A percentile compares a stretch with the other conserved stretches of the same genome.
These are phyloP conservation scores for Fraxinus ornus DNA, from an alignment of 305 asterid genomes.

Conservation along the genomic window DNA sequence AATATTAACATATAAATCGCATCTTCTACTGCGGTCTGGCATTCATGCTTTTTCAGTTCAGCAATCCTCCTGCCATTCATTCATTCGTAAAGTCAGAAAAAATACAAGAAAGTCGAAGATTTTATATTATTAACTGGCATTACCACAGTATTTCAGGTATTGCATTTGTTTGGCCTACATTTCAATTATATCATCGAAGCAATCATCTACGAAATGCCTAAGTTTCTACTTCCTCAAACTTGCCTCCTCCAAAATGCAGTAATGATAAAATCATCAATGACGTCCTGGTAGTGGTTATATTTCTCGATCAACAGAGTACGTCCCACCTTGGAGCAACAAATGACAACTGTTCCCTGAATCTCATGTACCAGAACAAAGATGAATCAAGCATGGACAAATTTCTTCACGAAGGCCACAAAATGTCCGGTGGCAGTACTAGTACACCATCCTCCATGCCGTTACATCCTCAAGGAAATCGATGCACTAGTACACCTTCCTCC, in stretches of 20 bases:
- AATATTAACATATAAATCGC: constrained; percentile 54
- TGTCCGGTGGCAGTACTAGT: constrained; percentile 47
- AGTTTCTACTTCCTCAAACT: constrained; percentile 20
- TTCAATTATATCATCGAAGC: constrained; percentile 32
- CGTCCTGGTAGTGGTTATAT: neutral
- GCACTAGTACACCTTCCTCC: constrained; percentile 49
- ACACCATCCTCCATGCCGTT: constrained; percentile 41
- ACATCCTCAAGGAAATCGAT: constrained; percentile 37
- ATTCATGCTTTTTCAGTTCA: constrained; percentile 46
- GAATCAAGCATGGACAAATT: constrained; percentile 24
- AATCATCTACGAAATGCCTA: constrained; percentile 25
- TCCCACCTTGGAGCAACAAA: constrained; percentile 2
- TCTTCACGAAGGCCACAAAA: constrained; percentile 33
- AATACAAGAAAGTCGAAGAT: neutral
- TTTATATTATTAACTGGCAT: constrained; percentile 26
- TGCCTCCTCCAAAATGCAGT: constrained; percentile 1
- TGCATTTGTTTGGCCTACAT: constrained; percentile 33
- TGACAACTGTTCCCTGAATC: constrained; percentile 12
- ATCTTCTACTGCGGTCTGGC: constrained; percentile 68
- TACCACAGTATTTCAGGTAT: constrained; percentile 40
- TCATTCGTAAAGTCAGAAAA: constrained; percentile 30
- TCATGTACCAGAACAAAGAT: constrained; percentile 25
- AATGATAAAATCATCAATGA: constrained; percentile 13
- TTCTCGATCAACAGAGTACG: constrained; percentile 8
- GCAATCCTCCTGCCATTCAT: constrained; percentile 71